Base-by-base conservation (phyloP, 306 rosid genomes). In the Vigna unguiculata region DNA sequence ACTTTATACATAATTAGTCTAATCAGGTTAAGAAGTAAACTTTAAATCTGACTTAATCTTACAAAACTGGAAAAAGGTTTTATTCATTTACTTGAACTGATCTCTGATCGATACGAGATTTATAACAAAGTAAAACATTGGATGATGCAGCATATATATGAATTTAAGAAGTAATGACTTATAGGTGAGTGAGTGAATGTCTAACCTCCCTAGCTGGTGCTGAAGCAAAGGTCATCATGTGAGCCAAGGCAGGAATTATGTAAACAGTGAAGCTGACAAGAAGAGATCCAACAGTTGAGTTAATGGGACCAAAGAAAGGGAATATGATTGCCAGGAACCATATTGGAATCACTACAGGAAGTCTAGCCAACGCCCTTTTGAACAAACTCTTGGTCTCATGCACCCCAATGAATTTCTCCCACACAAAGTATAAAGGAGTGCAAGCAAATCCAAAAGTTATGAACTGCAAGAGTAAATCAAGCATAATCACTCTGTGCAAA, bases 361-460 rank as follows among this genome's bases (percentile, higher is more conserved):
- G 92, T 64, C 99, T 88, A 6, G 88, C 74, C 79, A 96, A 59
- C 36, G 98, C 98, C 78, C 93, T 91, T 79, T 91, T 96, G 28
- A 86, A 55, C 86, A 92, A 28, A 75, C 97, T 91, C 90, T 91
- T 96, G 21, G 98, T 92, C 45, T 92, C 92, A 69, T 96, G 99
- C 58, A 92, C 88, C 19, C 92, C 81, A 19, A 96, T 24, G 80
- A 89, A 88, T 82, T 92, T 96, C 90, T 96, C 99, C 99, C 99
- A 96, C 84, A 92, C 99, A 80, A 96, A 92, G 85, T 96, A 96
- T 73, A 96, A 85, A 9, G 98, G 99, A 9, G 98, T 96, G 89
- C 98, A 96, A 60, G 99, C 99, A 85, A 95, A 95, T 51, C 99
- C 99, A 85, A 95, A 95, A 5, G 99, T 95, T 75, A 95, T 95